Conservation (phyloP, 495 filamentous ascomycete species). For the Lichenothelia convexa region DNA sequence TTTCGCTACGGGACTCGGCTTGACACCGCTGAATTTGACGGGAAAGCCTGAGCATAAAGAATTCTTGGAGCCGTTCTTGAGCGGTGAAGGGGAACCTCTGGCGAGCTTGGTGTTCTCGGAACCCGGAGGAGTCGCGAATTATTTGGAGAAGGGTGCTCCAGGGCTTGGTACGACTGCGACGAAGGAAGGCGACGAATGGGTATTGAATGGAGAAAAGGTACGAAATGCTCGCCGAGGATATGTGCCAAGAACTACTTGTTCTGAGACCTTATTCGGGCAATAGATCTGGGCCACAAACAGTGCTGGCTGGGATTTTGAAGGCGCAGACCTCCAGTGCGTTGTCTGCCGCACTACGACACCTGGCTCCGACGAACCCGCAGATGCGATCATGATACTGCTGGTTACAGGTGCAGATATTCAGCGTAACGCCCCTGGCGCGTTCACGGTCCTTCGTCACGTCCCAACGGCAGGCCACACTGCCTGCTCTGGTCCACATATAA, state of each 20-base stretch:
- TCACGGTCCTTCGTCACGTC: constrained; percentile 25
- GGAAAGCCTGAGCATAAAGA: constrained; percentile 23
- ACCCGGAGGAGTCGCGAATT: constrained; percentile 33
- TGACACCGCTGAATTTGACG: constrained; percentile 29
- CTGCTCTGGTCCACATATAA: constrained; percentile 27
- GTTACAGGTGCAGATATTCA: constrained; percentile 29
- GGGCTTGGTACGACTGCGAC: constrained; percentile 31
- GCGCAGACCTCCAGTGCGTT: constrained; percentile 34
- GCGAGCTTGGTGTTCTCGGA: constrained; percentile 34
- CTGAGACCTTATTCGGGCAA: too few species aligned
- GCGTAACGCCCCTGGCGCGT: constrained; percentile 21
- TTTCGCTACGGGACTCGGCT: constrained; percentile 31
- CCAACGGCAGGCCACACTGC: constrained; percentile 28
- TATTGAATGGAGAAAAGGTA: constrained; percentile 38
- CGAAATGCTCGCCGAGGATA: neutral
- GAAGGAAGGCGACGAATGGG: constrained; percentile 32
- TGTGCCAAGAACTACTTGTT: too few species aligned
- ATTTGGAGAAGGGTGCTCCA: constrained; percentile 27
- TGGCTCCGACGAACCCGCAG: constrained; percentile 14
- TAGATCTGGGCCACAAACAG: constrained; percentile 37
- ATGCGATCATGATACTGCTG: constrained; percentile 29
- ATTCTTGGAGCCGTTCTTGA: constrained; percentile 32
- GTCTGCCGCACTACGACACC: constrained; percentile 26
- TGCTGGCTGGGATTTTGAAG: constrained; percentile 32
- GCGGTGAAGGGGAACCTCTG: constrained; percentile 25